Conservation (phyloP, 1,284 basidiomycete species). For the Cutaneotrichosporon mucoides region DNA sequence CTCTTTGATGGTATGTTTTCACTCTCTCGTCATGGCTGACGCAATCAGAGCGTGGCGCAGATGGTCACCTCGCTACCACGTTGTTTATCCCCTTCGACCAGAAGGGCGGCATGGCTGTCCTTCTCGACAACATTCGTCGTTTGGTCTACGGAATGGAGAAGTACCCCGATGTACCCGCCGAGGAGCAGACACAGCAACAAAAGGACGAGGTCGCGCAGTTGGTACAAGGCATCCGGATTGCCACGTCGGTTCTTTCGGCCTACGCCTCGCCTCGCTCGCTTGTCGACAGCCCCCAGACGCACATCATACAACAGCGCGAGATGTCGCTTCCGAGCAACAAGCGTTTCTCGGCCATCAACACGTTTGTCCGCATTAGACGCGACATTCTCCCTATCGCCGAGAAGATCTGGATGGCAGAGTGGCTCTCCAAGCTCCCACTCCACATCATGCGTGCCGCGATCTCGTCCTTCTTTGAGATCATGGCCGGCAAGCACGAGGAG, state of each 20-base stretch:
- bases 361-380: conserved; percentile 70
- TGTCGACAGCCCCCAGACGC: conserved; percentile 80
- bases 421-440: conserved; percentile 72
- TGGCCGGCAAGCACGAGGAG: conserved; percentile 77
- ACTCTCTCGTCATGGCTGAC: too few species aligned
- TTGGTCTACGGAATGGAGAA: conserved; percentile 58
- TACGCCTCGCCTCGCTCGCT: conserved; percentile 74
- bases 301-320: conserved; percentile 21
- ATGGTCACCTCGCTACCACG: conserved; percentile 75
- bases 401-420: conserved; percentile 75
- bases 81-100: conserved; percentile 71
- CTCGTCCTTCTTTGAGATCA: conserved; percentile 72
- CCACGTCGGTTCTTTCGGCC: conserved; percentile 70
- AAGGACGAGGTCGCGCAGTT: conserved; percentile 54
- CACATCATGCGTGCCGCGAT: conserved; percentile 70
- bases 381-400: conserved; percentile 65
- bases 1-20: conserved; percentile 71
- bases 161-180: conserved; percentile 50
- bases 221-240: conserved; percentile 29
- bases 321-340: conserved; percentile 50
- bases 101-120: conserved; percentile 65
- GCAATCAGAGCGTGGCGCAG: conserved; percentile 62
- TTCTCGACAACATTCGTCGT: conserved; percentile 60
- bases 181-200: conserved; percentile 57
- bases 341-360: conserved; percentile 78